Evolutionary conservation across 495 filamentous ascomycete species (phyloP), one percentile per base, ranked within the genome.

Genomic region (Neurospora hispaniola): DNA sequence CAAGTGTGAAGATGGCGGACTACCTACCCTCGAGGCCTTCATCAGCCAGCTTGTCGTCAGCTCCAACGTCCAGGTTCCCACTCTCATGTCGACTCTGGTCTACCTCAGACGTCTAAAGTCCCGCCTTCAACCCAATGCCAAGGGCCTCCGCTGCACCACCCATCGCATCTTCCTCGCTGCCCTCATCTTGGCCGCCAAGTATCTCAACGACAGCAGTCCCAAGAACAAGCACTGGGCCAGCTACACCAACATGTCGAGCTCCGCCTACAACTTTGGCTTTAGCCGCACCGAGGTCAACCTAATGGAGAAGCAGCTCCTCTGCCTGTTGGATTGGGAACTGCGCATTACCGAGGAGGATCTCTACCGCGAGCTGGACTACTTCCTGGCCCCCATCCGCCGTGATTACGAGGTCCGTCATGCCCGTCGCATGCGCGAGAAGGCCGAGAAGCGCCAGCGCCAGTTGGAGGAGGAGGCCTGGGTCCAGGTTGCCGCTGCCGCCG

Each of bases 171-270:
- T 99, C 80, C 86, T 99, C 71, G 93, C 96, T 31, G 89, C 93
- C 5, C 88, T 98, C 73, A 97, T 98, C 78, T 88, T 97, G 68
- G 89, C 94, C 3, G 97, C 96, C 71, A 99, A 99, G 86, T 99
- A 97, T 81, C 87, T 98, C 44, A 97, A 99, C 82, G 96, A 99
- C 82, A 97, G 94, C 69, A 97, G 94, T 38, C 96, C 96, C 70
- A 98, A 98, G 90, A 99, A 99, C 88, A 98, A 98, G 89, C 96
- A 99, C 86, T 99, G 96, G 96, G 94, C 96, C 39, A 89, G 88
- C 73, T 99, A 98, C 86, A 95, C 92, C 70, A 90, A 96, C 72
- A 88, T 90, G 76, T 74, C 73, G 48, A 77, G 74, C 23, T 90
- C 90, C 69, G 91, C 84, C 79, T 91, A 92, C 68, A 88, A 84